Evolutionary conservation across 1,284 basidiomycete species (phyloP).

Genomic region (Puccinia sorghi): DNA sequence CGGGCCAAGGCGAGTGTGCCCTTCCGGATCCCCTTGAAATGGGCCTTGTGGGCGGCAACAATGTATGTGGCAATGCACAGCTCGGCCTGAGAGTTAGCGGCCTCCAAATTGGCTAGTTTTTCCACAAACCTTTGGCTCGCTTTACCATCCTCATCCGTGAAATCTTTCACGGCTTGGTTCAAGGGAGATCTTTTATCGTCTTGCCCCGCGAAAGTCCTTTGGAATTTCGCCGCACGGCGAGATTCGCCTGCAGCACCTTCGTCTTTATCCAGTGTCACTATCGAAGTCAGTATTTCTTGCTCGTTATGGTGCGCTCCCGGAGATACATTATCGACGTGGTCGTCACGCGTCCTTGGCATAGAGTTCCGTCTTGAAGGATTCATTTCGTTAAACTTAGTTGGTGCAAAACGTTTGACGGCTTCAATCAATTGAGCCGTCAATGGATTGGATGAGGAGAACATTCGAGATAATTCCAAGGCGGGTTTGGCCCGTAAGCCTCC

Average conservation of each 20-base stretch:
- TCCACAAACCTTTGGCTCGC: conserved; percentile 85
- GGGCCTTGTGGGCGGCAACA: conserved; percentile 79
- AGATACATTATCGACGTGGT: neutral
- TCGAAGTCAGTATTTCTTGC: conserved; percentile 22
- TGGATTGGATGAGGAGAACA: neutral
- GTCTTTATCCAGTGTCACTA: conserved; percentile 2
- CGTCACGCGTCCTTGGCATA: neutral
- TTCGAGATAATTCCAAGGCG: conserved; percentile 3
- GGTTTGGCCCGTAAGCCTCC: neutral
- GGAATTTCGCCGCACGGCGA: conserved; percentile 71
- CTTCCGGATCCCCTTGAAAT: conserved; percentile 76
- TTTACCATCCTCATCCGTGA: conserved; percentile 86
- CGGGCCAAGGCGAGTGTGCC: conserved; percentile 17
- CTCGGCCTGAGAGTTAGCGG: conserved; percentile 84
- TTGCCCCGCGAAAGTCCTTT: conserved; percentile 81
- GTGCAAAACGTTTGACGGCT: neutral
- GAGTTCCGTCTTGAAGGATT: neutral
- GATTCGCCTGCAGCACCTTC: neutral
- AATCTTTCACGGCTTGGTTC: conserved; percentile 86
- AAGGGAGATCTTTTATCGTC: conserved; percentile 76
- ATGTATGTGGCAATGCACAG: conserved; percentile 86
- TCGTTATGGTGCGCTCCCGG: conserved; percentile 12
- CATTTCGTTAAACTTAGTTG: neutral
- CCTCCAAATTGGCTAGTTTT: conserved; percentile 72
- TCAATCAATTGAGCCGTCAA: conserved; percentile 3